A percentile compares a stretch with the other conserved stretches of the same genome.
phyloP scores from a whole-genome alignment of 78 protist genomes.

The Dictyostelium capitatum region DNA sequence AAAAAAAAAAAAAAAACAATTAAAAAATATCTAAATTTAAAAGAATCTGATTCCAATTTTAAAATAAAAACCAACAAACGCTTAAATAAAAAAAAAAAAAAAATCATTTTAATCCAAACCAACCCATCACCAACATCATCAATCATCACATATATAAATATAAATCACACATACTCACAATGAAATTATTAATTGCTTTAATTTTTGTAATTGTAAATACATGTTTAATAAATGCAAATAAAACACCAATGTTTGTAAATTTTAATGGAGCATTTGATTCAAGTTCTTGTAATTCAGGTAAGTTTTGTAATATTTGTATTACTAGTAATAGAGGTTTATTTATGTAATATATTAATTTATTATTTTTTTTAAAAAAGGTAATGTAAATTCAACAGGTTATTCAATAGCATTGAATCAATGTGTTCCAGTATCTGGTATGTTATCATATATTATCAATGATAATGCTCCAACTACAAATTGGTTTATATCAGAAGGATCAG shows the following conservation, averaged over 20 bases:
- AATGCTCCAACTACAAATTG: neutral
- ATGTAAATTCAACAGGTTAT: neutral
- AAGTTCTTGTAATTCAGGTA: neutral
- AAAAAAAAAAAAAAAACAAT: too few relatives aligned
- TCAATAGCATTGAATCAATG: neutral
- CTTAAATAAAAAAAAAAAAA: too few relatives aligned
- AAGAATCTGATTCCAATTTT: too few relatives aligned
- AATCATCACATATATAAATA: too few relatives aligned
- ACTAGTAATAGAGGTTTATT: too few relatives aligned
- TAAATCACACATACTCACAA: neutral
- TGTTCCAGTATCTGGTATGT: neutral
- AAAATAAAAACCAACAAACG: too few relatives aligned
- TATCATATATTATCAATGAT: neutral
- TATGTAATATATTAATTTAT: too few relatives aligned
- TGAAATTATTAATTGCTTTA: constrained; percentile 11
- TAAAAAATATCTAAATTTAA: too few relatives aligned
- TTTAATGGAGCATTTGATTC: neutral
- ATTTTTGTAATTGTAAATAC: neutral
- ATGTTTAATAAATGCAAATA: neutral
- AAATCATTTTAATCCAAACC: too few relatives aligned
- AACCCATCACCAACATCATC: too few relatives aligned
- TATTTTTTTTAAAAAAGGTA: neutral
- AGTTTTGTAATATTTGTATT: too few relatives aligned
- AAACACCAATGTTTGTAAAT: neutral
- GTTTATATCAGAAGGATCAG: neutral